Evolutionary conservation across 768 basidiomycete genomes (phyloP).

Genomic region (Boletus vermiculosoides): DNA sequence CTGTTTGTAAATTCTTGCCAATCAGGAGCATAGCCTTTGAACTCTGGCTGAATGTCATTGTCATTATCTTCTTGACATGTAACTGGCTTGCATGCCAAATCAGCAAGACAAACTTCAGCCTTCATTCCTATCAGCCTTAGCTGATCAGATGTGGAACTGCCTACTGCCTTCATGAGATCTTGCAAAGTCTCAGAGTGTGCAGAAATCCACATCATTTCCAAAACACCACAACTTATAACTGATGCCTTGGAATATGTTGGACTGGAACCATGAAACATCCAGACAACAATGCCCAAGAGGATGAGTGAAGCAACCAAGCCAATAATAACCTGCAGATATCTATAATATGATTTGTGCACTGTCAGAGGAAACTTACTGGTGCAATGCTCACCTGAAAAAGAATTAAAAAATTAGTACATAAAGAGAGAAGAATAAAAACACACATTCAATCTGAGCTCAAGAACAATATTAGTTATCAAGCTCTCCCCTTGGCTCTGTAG

Average conservation of each 20-base stretch:
- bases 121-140: neutral
- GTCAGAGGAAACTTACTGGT: neutral
- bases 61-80: too few relatives aligned
- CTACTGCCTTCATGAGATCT: neutral
- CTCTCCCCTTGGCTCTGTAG: neutral
- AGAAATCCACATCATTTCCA: neutral
- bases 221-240: neutral
- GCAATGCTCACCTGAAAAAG: neutral
- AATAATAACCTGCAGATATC: neutral
- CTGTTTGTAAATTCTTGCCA: too few relatives aligned
- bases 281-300: neutral
- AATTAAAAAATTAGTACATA: neutral
- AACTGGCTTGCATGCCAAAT: too few relatives aligned
- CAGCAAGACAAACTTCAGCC: neutral
- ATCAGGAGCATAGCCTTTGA: too few relatives aligned
- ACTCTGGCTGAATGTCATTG: too few relatives aligned
- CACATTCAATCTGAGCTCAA: conserved; percentile 1
- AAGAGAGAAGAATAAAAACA: neutral
- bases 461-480: neutral
- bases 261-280: neutral
- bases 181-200: neutral
- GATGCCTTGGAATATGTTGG: neutral
- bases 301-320: neutral
- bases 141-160: neutral
- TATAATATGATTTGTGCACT: neutral